Evolutionary conservation across 75 land plant genomes (phyloP).

Genomic region (Larix kaempferi): DNA sequence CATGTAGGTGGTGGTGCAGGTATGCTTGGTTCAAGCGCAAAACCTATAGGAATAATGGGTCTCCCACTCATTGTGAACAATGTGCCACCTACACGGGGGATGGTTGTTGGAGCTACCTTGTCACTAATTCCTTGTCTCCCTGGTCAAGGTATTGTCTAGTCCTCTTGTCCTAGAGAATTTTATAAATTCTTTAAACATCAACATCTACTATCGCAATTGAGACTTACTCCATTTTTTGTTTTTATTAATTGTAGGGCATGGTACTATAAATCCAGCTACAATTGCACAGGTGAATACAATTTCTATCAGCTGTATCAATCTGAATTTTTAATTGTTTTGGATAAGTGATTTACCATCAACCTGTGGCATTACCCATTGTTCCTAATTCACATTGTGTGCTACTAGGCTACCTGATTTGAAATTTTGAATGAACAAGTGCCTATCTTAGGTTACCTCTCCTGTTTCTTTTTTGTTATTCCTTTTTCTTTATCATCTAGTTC

Average conservation of each 20-base stretch:
- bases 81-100: constrained; percentile 2
- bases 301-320: background rate
- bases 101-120: constrained; percentile 1
- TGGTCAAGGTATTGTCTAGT: background rate
- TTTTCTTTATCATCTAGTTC: no score
- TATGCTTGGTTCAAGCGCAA: background rate
- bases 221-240: background rate
- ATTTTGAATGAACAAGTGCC: no score
- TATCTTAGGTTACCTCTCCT: no score
- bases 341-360: no score
- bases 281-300: constrained; percentile 1
- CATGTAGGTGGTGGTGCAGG: constrained; percentile 7
- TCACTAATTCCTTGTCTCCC: background rate
- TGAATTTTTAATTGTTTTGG: no score
- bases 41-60: constrained; percentile 1
- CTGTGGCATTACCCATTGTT: no score
- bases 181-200: background rate
- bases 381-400: no score
- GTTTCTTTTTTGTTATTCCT: no score
- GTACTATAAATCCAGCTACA: constrained; percentile 4
- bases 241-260: background rate
- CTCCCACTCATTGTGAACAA: background rate
- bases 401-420: no score
- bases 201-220: no score
- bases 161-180: background rate